These are phyloP conservation scores for Nemania bipapillata DNA, from an alignment of 2,329 filamentous ascomycete species.

Conservation along the genomic window DNA sequence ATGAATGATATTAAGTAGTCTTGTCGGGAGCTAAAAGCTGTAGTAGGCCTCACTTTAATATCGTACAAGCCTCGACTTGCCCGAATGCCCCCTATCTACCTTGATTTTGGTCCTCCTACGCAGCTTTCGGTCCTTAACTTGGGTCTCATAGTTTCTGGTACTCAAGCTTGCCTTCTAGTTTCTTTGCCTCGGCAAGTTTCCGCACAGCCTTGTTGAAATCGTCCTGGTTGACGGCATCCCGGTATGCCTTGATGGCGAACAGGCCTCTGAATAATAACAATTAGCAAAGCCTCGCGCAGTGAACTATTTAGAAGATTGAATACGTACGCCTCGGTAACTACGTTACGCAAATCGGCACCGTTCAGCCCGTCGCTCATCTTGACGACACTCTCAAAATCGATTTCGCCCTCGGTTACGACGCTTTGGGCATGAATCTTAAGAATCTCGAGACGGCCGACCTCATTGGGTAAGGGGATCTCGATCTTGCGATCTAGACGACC, in stretches of 20 bases:
- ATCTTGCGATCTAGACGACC: conserved; percentile 97
- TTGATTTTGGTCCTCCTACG: neutral
- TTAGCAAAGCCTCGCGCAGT: conserved; percentile 44
- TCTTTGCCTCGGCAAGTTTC: conserved; percentile 97
- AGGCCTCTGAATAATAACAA: conserved; percentile 71
- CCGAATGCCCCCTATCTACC: neutral
- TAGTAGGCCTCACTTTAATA: neutral
- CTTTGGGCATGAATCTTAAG: conserved; percentile 94
- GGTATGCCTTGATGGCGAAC: conserved; percentile 98
- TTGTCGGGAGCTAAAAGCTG: neutral
- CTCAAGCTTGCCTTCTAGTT: conserved; percentile 96
- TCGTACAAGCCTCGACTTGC: neutral
- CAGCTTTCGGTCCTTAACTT: neutral
- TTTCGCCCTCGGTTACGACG: conserved; percentile 90
- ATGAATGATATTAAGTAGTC: conserved; percentile 1
- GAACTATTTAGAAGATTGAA: neutral
- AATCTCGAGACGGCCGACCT: conserved; percentile 95
- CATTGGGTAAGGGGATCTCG: conserved; percentile 95
- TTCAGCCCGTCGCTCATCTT: conserved; percentile 99
- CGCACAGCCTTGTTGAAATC: conserved; percentile 99
- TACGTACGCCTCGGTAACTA: conserved; percentile 96
- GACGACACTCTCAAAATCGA: conserved; percentile 98
- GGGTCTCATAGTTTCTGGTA: conserved; percentile 87
- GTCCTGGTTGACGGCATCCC: conserved; percentile 95
- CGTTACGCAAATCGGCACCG: conserved; percentile 95